These are phyloP conservation scores for Rhizopogon sp. DNA, from an alignment of 768 basidiomycete genomes.

Conservation along the genomic window DNA sequence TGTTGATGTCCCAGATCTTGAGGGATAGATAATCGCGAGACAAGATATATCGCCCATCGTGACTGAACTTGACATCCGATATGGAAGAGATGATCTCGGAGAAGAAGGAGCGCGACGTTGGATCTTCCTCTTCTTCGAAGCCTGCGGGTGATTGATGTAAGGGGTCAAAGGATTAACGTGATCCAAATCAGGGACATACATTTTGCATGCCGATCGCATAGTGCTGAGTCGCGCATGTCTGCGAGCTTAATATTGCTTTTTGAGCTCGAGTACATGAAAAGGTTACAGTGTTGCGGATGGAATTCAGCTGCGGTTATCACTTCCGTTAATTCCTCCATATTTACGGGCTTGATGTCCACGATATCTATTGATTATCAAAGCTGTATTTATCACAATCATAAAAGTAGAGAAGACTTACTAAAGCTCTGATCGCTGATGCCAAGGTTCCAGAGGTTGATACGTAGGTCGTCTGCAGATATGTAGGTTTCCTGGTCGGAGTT, in stretches of 20 bases:
- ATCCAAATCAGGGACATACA: slow-evolving; percentile 46
- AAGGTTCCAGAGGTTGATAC: slow-evolving; percentile 98
- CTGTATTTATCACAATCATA: background rate
- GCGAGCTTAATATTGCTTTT: slow-evolving; percentile 99
- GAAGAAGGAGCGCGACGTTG: slow-evolving; percentile 96
- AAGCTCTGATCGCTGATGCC: slow-evolving; percentile 99
- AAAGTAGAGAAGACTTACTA: slow-evolving; percentile 54
- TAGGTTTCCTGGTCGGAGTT: slow-evolving; percentile 99
- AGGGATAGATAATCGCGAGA: slow-evolving; percentile 95
- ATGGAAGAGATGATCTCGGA: slow-evolving; percentile 99
- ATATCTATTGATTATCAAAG: slow-evolving; percentile 60
- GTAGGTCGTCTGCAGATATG: slow-evolving; percentile 97
- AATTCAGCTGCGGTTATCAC: slow-evolving; percentile 99
- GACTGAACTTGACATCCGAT: slow-evolving; percentile 98
- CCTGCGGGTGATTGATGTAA: slow-evolving; percentile 42
- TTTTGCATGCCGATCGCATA: slow-evolving; percentile 96
- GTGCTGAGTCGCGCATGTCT: slow-evolving; percentile 97
- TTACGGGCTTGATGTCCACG: slow-evolving; percentile 98
- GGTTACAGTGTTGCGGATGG: slow-evolving; percentile 94
- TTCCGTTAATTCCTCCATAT: slow-evolving; percentile 99
- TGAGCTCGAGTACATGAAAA: slow-evolving; percentile 99
- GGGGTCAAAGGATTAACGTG: slow-evolving; percentile 6
- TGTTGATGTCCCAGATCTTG: slow-evolving; percentile 99
- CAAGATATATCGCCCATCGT: slow-evolving; percentile 94
- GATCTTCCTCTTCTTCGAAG: slow-evolving; percentile 99